Evolutionary conservation across 371 early-diverging fungal genomes (phyloP), one percentile per base, ranked within the genome.

Genomic region (Mortierella sp.): DNA sequence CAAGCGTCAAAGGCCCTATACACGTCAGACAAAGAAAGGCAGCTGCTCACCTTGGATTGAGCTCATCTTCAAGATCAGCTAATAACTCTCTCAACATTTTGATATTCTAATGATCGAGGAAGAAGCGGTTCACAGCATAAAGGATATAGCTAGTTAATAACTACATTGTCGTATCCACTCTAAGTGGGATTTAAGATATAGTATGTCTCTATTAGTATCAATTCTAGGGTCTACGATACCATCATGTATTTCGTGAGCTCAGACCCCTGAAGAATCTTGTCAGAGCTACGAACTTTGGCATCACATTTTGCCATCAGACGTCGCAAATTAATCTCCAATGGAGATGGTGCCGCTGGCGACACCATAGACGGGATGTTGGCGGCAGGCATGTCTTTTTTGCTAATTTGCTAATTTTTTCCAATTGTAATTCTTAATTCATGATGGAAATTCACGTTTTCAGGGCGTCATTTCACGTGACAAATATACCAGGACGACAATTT

Each of bases 281-380:
- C 80, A 6, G 75, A 58, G 11, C 68, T 67, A 6, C 68, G 53
- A 28, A 67, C 69, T 52, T 55, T 79, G 50, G 69, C 61, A 36
- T 71, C 71, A 47, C 80, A 74, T 55, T 79, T 79, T 8, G 69
- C 68, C 71, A 79, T 74, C 65, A 79, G 65, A 11, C 80, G 80
- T 1, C 74, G 64, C 28, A 79, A 45, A 36, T 79, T 79, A 47
- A 79, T 50, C 38, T 79, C 80, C 19, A 68, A 36, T 9, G 67
- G 61, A 1, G 80, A 79, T 3, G 74, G 74, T 2, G 71, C 53
- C 32, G 58, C 41, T 36, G 70, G 28, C 4, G 78, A 24, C 21
- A 58, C 43, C 65, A 69, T 58, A 24, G 59, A 59, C 21, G 75
- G 75, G 5, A 74, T 53, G 36, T 65, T 74, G n/a, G 65, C 65